These are phyloP conservation scores for Stachybotrys elegans DNA, from an alignment of 2,329 filamentous ascomycete species.

Conservation along the genomic window DNA sequence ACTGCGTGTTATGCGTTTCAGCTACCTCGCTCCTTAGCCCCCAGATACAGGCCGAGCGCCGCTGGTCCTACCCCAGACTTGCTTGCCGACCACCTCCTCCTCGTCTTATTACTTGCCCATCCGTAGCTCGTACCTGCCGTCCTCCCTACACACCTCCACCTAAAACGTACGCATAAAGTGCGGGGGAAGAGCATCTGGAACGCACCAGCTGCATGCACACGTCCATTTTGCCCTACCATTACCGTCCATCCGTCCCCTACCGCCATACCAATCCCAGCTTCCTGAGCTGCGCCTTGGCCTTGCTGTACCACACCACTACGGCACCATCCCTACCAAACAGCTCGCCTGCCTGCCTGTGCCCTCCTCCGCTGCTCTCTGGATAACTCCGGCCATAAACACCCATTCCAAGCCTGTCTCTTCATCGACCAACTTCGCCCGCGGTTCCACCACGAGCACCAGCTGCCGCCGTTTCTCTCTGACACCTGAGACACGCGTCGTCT, in stretches of 20 bases:
- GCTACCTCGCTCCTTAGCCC: too few species aligned
- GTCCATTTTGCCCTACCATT: not conserved
- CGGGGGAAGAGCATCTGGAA: slow-evolving; percentile 8
- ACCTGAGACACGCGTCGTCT: too few species aligned
- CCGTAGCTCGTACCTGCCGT: too few species aligned
- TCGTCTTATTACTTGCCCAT: too few species aligned
- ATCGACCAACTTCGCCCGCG: not conserved
- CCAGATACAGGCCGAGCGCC: too few species aligned
- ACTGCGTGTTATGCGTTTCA: too few species aligned
- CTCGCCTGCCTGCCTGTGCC: slow-evolving; percentile 2
- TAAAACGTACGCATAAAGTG: slow-evolving; percentile 8
- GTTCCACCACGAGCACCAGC: not conserved
- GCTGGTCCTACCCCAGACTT: too few species aligned
- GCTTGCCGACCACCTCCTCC: too few species aligned
- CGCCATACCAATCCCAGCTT: not conserved
- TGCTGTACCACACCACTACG: not conserved
- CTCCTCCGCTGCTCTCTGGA: slow-evolving; percentile 3
- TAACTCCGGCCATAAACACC: too few species aligned
- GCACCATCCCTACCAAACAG: not conserved
- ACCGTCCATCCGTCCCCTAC: not conserved
- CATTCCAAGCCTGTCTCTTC: not conserved
- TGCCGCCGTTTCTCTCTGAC: too few species aligned
- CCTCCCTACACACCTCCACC: too few species aligned
- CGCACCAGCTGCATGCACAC: slow-evolving; percentile 6
- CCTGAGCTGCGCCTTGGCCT: not conserved